These are phyloP conservation scores for Plasmodium malariae DNA, from an alignment of 169 alveolate genomes.

Conservation along the genomic window DNA sequence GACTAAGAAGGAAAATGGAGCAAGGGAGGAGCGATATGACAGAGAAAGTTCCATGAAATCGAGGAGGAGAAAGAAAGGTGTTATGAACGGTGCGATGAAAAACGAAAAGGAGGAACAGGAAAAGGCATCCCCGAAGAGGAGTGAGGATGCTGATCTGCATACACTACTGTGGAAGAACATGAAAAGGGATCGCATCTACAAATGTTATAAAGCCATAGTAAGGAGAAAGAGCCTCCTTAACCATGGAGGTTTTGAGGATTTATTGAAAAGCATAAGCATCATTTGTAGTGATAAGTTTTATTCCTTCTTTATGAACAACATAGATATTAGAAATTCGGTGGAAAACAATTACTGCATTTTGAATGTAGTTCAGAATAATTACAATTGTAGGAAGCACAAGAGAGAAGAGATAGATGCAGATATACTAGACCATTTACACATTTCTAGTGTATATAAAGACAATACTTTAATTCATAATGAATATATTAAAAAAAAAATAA, in stretches of 20 bases:
- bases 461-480: conserved; percentile 58
- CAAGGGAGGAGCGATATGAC: not conserved
- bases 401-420: not conserved
- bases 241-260: conserved; percentile 11
- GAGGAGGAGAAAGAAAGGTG: not conserved
- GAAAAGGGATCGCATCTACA: not conserved
- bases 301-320: conserved; percentile 54
- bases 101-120: too few species aligned
- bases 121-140: too few species aligned
- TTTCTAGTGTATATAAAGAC: conserved; percentile 20
- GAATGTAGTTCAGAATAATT: not conserved
- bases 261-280: conserved; percentile 49
- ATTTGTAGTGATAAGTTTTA: conserved; percentile 27
- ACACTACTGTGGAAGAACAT: conserved; percentile 11
- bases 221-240: not conserved
- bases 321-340: conserved; percentile 8
- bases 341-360: conserved; percentile 15
- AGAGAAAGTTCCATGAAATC: not conserved
- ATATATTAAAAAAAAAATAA: conserved; percentile 67
- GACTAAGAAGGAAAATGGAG: not conserved
- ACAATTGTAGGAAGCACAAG: not conserved
- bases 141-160: too few species aligned
- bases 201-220: not conserved
- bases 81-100: too few species aligned
- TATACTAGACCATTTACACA: not conserved